phyloP scores from a whole-genome alignment of 257 asterid species.

The Cinchona pubescens region DNA sequence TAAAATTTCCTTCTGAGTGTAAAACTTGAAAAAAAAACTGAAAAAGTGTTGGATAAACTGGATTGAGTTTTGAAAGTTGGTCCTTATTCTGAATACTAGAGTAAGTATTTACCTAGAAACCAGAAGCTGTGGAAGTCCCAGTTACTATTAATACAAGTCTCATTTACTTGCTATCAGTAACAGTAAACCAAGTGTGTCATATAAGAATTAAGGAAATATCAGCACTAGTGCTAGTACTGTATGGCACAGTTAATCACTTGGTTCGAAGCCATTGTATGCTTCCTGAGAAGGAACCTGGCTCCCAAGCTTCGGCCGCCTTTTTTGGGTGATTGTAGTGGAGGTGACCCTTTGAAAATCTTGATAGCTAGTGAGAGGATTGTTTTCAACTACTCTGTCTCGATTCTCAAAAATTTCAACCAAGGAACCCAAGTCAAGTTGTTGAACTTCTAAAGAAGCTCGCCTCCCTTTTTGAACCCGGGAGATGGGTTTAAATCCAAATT shows the following conservation, averaged over 20 bases:
- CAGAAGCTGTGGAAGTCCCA: not conserved
- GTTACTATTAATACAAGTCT: slow-evolving; percentile 5
- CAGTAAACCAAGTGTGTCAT: not conserved
- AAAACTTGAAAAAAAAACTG: not conserved
- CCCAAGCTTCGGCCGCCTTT: slow-evolving; percentile 15
- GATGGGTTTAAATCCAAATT: slow-evolving; percentile 41
- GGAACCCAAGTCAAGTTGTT: slow-evolving; percentile 30
- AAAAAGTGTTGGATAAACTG: not conserved
- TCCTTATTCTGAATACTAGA: not conserved
- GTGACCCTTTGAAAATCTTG: slow-evolving; percentile 10
- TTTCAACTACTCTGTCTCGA: not conserved
- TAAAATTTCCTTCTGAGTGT: too few species aligned
- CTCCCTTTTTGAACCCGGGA: slow-evolving; percentile 21
- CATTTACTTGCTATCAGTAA: too few species aligned
- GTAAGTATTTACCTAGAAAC: not conserved
- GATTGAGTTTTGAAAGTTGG: not conserved
- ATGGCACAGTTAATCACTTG: not conserved
- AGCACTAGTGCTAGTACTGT: not conserved
- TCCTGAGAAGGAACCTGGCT: slow-evolving; percentile 10
- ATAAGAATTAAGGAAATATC: not conserved
- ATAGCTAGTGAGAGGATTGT: not conserved
- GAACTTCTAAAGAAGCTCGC: slow-evolving; percentile 19
- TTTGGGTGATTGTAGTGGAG: slow-evolving; percentile 1
- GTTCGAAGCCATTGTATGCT: slow-evolving; percentile 16
- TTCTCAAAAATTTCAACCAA: slow-evolving; percentile 13